Conservation (phyloP, 192 early-diverging fungal genomes). For the Coemansia sp. region DNA sequence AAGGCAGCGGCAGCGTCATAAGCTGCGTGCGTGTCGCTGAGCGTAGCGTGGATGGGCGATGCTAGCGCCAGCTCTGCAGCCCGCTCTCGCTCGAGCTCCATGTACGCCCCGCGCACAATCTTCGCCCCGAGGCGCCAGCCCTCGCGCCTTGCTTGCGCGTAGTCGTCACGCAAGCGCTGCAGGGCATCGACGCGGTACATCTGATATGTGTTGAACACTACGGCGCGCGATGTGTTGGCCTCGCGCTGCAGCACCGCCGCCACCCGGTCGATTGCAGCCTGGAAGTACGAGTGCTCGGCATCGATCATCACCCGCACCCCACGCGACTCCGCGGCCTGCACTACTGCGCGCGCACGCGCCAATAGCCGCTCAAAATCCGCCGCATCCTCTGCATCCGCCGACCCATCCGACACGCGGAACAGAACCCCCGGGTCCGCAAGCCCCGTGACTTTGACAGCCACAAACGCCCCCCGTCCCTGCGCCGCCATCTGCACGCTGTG, state of each 20-base stretch:
- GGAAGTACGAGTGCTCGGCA: slow-evolving; percentile 93
- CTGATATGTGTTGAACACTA: slow-evolving; percentile 95
- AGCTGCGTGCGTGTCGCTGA: slow-evolving; percentile 78
- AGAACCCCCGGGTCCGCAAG: slow-evolving; percentile 75
- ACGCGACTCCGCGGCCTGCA: slow-evolving; percentile 59
- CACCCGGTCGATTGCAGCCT: slow-evolving; percentile 87
- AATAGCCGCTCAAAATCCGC: slow-evolving; percentile 70
- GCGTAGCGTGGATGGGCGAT: slow-evolving; percentile 78
- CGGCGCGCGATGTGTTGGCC: slow-evolving; percentile 70
- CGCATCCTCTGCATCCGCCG: slow-evolving; percentile 63
- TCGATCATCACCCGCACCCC: slow-evolving; percentile 85
- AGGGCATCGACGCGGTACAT: slow-evolving; percentile 83
- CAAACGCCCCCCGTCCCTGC: slow-evolving; percentile 68
- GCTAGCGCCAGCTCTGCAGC: slow-evolving; percentile 67
- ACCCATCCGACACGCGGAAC: slow-evolving; percentile 66
- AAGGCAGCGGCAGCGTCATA: slow-evolving; percentile 79
- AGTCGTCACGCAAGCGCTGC: slow-evolving; percentile 64
- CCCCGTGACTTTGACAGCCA: slow-evolving; percentile 88
- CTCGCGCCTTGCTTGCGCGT: slow-evolving; percentile 63
- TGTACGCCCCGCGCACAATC: slow-evolving; percentile 86
- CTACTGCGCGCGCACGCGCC: slow-evolving; percentile 67
- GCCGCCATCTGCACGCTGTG: slow-evolving; percentile 72
- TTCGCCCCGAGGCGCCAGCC: slow-evolving; percentile 83
- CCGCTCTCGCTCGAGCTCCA: slow-evolving; percentile 71
- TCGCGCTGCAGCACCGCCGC: slow-evolving; percentile 66